Evolutionary conservation across 495 filamentous ascomycete species (phyloP), one percentile per base, ranked within the genome.

Genomic region (Penicillium bovifimosum): DNA sequence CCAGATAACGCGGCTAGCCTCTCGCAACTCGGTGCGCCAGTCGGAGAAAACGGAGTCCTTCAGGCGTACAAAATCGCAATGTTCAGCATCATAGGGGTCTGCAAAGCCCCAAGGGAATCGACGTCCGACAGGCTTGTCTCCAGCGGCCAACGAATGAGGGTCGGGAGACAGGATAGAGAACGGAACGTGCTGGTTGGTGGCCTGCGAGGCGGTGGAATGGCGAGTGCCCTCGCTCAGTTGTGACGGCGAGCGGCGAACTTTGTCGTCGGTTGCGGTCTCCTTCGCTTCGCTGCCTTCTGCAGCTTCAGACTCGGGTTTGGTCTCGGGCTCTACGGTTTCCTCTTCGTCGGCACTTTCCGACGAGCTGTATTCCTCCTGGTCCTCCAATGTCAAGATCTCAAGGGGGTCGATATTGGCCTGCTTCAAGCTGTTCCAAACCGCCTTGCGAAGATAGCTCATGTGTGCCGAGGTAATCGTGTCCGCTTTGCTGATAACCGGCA

Each of bases 41-140:
- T 97, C 95, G 61, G 70, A 84, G 66, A 98, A 98, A 17, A 97
- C 88, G 6, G 84, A 83, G 17, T 97, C 90, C 73, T 91, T 92
- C 53, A 98, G 75, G 50, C 84, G 83, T n/a, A 86, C 75, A 70
- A 96, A 95, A 68, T 98, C 92, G 71, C 95, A 98, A 72, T 98
- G 93, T 58, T 86, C 83, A 29, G 85, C 75, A 61, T 96, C 81
- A 72, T 91, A 88, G 0, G 93, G 93, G 60, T 96, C 89, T 9
- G 93, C 93, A 62, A 96, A 92, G 16, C 93, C 93, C 93, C 93
- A 98, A 5, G 95, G 88, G 61, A 97, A 98, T 41, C 82, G 84
- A 45, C 93, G 83, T 14, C 91, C 93, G 46, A 91, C 69, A 9
- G 74, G 75, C 32, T 69, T 64, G 34, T 76, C 69, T 4, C 61